Evolutionary conservation across 1,284 basidiomycete genomes (phyloP).

Genomic region (Ganoderma boninense): DNA sequence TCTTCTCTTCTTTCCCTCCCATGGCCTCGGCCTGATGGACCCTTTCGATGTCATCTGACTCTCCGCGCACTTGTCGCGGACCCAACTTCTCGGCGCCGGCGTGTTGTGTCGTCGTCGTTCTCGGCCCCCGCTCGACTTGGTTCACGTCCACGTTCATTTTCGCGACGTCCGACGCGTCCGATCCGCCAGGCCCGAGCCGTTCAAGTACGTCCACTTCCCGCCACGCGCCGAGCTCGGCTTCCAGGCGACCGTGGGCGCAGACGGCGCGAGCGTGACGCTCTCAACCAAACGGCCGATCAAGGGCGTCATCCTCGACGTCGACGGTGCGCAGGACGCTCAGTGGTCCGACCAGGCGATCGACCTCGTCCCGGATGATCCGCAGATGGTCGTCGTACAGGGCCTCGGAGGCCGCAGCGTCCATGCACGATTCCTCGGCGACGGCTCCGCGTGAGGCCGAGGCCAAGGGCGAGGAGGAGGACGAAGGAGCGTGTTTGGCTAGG

Average conservation of each 20-base stretch:
- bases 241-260: slow-evolving; percentile 54
- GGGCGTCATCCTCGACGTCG: slow-evolving; percentile 82
- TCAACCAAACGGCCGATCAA: slow-evolving; percentile 79
- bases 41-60: slow-evolving; percentile 1
- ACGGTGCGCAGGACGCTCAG: slow-evolving; percentile 66
- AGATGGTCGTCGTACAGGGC: slow-evolving; percentile 70
- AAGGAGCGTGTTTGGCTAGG: not conserved
- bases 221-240: slow-evolving; percentile 64
- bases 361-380: slow-evolving; percentile 84
- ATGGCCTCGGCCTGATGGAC: slow-evolving; percentile 2
- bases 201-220: slow-evolving; percentile 89
- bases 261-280: slow-evolving; percentile 71
- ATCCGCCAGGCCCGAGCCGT: slow-evolving; percentile 82
- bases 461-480: not conserved
- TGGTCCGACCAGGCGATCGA: slow-evolving; percentile 93
- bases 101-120: not conserved
- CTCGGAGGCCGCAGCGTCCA: slow-evolving; percentile 71
- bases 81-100: not conserved
- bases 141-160: not conserved
- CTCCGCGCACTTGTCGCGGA: not conserved
- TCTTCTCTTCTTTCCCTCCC: not conserved
- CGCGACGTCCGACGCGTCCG: not conserved
- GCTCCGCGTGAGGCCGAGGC: slow-evolving; percentile 50
- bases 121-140: not conserved
- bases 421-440: slow-evolving; percentile 79